A percentile compares a stretch with the other conserved stretches of the same genome.
Conservation (phyloP, 2,329 filamentous ascomycete genomes). For the Lecanicillium sp. region DNA sequence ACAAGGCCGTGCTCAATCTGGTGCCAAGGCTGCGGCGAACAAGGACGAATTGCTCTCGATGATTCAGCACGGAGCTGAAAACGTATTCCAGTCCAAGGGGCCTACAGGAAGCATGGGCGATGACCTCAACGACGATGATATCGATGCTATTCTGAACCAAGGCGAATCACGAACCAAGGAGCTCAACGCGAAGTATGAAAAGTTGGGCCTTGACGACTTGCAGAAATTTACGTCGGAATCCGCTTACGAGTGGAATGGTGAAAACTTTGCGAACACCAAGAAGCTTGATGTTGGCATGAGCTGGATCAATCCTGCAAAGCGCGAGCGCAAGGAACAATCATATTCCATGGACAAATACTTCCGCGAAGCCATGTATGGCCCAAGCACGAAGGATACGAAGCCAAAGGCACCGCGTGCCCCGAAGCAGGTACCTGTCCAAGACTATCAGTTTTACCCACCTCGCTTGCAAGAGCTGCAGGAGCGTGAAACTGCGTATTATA, state of each 20-base stretch:
- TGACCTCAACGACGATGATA: conserved; percentile 77
- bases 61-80: conserved; percentile 98
- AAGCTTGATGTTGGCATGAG: conserved; percentile 77
- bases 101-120: conserved; percentile 53
- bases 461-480: conserved; percentile 85
- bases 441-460: conserved; percentile 94
- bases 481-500: conserved; percentile 89
- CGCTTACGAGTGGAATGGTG: conserved; percentile 97
- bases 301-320: conserved; percentile 98
- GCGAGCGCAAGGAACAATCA: conserved; percentile 94
- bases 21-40: conserved; percentile 82
- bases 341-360: conserved; percentile 99
- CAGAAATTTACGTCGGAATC: conserved; percentile 98
- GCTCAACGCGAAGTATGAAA: conserved; percentile 90
- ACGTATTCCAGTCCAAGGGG: conserved; percentile 74
- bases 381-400: conserved; percentile 80
- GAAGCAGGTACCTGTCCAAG: conserved; percentile 84
- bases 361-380: conserved; percentile 72
- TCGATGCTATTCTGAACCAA: conserved; percentile 77
- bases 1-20: conserved; percentile 86
- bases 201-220: conserved; percentile 90
- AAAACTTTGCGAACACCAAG: conserved; percentile 87
- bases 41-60: conserved; percentile 95
- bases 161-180: conserved; percentile 86
- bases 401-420: conserved; percentile 93